phyloP scores from a whole-genome alignment of 306 rosid species.

The Clitoria ternatea region DNA sequence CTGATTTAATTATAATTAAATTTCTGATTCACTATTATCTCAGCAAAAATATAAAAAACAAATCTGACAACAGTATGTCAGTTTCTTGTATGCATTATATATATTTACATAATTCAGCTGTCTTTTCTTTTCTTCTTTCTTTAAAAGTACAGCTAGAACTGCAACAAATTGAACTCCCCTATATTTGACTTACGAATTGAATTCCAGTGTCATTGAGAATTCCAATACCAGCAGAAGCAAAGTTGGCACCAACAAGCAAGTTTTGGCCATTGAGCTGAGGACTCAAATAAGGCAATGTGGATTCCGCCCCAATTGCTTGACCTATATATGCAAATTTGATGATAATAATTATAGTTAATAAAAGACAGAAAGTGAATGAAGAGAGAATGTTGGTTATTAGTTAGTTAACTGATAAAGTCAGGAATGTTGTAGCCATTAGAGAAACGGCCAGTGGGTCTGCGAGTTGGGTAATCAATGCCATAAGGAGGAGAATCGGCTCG shows the following conservation, averaged over 20 bases:
- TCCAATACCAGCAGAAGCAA: constrained; percentile 94
- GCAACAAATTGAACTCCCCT: too few species aligned
- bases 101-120: not conserved
- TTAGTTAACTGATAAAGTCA: constrained; percentile 55
- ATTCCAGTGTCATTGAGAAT: constrained; percentile 87
- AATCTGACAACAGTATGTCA: too few species aligned
- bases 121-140: too few species aligned
- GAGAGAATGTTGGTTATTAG: too few species aligned
- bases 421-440: constrained; percentile 83
- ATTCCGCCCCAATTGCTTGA: constrained; percentile 52
- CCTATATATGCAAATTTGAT: constrained; percentile 35
- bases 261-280: constrained; percentile 54
- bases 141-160: not conserved
- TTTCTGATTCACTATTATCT: too few species aligned
- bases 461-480: constrained; percentile 71
- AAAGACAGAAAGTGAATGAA: not conserved
- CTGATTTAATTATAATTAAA: too few species aligned
- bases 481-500: constrained; percentile 68
- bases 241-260: constrained; percentile 82
- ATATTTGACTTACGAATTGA: constrained; percentile 55
- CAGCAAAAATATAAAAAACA: too few species aligned
- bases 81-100: too few species aligned
- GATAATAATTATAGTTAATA: too few species aligned
- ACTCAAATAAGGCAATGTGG: constrained; percentile 63
- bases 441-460: constrained; percentile 75